A percentile compares a stretch with the other conserved stretches of the same genome.
These are phyloP conservation scores for Nectriaceae sp. DNA, from an alignment of 2,329 filamentous ascomycete genomes.

Conservation along the genomic window DNA sequence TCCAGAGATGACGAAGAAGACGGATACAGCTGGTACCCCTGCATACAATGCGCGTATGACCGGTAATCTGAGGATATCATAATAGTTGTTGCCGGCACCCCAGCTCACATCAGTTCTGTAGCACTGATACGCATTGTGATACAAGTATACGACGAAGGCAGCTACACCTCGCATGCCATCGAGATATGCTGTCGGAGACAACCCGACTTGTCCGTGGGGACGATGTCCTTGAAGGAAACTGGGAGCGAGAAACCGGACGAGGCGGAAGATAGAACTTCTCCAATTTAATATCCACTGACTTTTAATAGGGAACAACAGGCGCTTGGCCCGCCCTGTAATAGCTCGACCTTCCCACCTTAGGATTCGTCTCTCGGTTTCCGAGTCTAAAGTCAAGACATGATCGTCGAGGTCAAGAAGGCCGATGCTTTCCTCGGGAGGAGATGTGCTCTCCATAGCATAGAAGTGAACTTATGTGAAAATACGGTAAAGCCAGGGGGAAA, in stretches of 20 bases:
- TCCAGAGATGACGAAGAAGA: constrained; percentile 47
- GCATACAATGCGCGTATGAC: not conserved
- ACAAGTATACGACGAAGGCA: not conserved
- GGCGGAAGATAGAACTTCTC: not conserved
- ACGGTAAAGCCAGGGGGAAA: too few species aligned
- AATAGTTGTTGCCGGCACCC: not conserved
- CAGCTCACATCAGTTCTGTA: not conserved
- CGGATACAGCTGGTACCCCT: constrained; percentile 17
- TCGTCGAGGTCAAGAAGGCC: not conserved
- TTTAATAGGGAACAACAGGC: not conserved
- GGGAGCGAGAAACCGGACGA: not conserved
- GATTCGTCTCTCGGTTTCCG: not conserved
- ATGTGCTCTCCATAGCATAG: too few species aligned
- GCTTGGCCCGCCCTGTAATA: not conserved
- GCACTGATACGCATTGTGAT: not conserved
- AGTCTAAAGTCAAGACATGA: not conserved
- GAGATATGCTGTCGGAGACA: not conserved
- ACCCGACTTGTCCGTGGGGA: not conserved
- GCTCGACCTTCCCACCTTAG: not conserved
- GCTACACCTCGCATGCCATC: not conserved
- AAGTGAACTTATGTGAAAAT: too few species aligned
- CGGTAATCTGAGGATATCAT: not conserved
- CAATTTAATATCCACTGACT: not conserved
- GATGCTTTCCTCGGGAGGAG: not conserved
- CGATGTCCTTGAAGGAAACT: not conserved